Evolutionary conservation across 768 basidiomycete genomes (phyloP).

Genomic region (Russula foetens): DNA sequence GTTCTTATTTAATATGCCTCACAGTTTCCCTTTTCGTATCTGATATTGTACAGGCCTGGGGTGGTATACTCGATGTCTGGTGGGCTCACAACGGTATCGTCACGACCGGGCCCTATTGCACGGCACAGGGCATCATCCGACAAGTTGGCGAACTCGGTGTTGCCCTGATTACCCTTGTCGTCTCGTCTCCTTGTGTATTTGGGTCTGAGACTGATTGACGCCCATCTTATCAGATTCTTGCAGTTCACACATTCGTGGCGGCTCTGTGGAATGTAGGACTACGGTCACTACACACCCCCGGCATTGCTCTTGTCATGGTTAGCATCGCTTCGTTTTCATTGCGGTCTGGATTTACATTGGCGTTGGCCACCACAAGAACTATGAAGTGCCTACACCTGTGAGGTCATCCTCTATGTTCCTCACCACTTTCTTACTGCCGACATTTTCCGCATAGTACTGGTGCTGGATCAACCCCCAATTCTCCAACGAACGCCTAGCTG

Average conservation of each 20-base stretch:
- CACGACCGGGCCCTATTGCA: conserved; percentile 28
- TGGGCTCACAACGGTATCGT: conserved; percentile 24
- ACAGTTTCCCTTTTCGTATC: no score
- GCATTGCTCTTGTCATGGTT: conserved; percentile 19
- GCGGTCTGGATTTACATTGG: conserved; percentile 32
- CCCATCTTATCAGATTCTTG: conserved; percentile 16
- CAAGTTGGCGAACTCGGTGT: conserved; percentile 36
- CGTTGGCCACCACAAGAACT: conserved; percentile 19
- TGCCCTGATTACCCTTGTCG: conserved; percentile 33
- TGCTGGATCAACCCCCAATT: no score
- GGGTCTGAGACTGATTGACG: not conserved
- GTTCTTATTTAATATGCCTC: no score
- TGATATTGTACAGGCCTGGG: no score
- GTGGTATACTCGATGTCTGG: no score
- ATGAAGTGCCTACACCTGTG: conserved; percentile 31
- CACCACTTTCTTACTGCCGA: not conserved
- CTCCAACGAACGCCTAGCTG: no score
- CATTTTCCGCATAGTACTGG: no score
- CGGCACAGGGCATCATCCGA: conserved; percentile 33
- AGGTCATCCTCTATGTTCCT: not conserved
- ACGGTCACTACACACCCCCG: conserved; percentile 22
- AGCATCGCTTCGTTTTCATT: not conserved
- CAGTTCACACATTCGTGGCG: conserved; percentile 33
- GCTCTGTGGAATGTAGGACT: conserved; percentile 30
- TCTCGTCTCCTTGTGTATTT: not conserved